phyloP scores from a whole-genome alignment of 306 rosid genomes.

The Dryas drummondii region DNA sequence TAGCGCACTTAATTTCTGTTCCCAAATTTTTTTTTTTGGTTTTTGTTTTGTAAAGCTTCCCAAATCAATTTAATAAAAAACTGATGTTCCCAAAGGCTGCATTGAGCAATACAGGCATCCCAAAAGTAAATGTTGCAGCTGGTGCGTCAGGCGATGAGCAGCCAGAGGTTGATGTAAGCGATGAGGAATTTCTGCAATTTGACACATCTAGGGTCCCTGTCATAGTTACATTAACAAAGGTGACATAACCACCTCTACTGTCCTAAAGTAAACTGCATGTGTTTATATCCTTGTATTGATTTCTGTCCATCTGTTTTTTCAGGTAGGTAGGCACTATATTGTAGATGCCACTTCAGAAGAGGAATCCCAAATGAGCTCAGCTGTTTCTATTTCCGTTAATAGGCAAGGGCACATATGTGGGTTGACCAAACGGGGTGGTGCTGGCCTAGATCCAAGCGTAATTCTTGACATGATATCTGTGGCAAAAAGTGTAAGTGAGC shows the following conservation, averaged over 20 bases:
- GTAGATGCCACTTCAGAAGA: slow-evolving; percentile 87
- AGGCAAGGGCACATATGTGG: slow-evolving; percentile 72
- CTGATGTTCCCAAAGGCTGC: slow-evolving; percentile 65
- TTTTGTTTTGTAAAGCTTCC: no score
- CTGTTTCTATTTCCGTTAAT: slow-evolving; percentile 70
- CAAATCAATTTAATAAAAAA: background rate
- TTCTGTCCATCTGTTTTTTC: slow-evolving; percentile 15
- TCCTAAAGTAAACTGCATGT: background rate
- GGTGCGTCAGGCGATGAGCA: slow-evolving; percentile 55
- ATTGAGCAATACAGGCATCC: slow-evolving; percentile 82
- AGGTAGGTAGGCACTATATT: slow-evolving; percentile 80
- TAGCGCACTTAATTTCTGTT: background rate
- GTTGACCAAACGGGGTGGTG: slow-evolving; percentile 75
- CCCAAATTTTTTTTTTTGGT: background rate
- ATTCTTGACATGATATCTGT: slow-evolving; percentile 85
- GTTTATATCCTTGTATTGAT: background rate
- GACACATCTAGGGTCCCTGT: slow-evolving; percentile 84
- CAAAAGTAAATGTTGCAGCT: slow-evolving; percentile 64
- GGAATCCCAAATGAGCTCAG: slow-evolving; percentile 89
- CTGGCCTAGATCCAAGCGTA: slow-evolving; percentile 51
- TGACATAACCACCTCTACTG: slow-evolving; percentile 11
- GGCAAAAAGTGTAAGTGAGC: slow-evolving; percentile 34
- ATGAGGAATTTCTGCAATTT: slow-evolving; percentile 86
- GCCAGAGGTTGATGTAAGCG: slow-evolving; percentile 76
- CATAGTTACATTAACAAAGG: slow-evolving; percentile 85